Evolutionary conservation across 2,329 filamentous ascomycete species (phyloP), one percentile per base, ranked within the genome.

Genomic region (Coniella vitis): DNA sequence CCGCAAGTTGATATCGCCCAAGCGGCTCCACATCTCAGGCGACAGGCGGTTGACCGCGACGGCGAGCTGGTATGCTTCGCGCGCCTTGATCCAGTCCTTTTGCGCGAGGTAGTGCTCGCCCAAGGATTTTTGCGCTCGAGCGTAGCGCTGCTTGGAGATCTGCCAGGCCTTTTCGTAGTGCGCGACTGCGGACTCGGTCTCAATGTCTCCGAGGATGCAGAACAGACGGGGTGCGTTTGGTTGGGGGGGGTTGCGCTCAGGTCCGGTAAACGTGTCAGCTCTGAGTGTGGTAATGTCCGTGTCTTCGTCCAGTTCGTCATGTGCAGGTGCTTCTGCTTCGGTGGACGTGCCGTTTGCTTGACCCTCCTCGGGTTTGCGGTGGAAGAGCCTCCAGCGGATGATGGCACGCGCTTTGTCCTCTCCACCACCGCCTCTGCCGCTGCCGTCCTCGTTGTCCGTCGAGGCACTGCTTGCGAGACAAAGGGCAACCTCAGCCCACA

Each of bases 401-500:
- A 96, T 78, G 3, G 76, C 78, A 48, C 79, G 81, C 1, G 90
- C 93, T 61, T 93, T 93, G 20, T 86, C 86, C 66, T 96, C 90
- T 2, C 75, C 78, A 5, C 75, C 75, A 19, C 68, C 70, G 1
- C 78, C 77, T 4, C 77, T 69, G 2, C 67, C 80, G 45, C 68
- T 70, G 49, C 73, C 70, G 45, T 81, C 78, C 4, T 83, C 76
- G n/a, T 84, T 78, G 0, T 84, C 87, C 0, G 81, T 74, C 45
- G 68, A 71, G 17, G 69, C 78, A 39, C 64, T 73, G 62, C 68
- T 75, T 12, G 89, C 90, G 59, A 89, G 84, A 64, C 93, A 98
- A 2, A 98, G 74, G 0, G 93, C 91, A 4, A 90, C 89, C 67
- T 98, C 93, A 1, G 93, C 87, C 90, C 93, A 97, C 65, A 97